A percentile compares a stretch with the other conserved stretches of the same genome.
phyloP scores from a whole-genome alignment of 2,329 filamentous ascomycete genomes.

The Monosporascus sp. region DNA sequence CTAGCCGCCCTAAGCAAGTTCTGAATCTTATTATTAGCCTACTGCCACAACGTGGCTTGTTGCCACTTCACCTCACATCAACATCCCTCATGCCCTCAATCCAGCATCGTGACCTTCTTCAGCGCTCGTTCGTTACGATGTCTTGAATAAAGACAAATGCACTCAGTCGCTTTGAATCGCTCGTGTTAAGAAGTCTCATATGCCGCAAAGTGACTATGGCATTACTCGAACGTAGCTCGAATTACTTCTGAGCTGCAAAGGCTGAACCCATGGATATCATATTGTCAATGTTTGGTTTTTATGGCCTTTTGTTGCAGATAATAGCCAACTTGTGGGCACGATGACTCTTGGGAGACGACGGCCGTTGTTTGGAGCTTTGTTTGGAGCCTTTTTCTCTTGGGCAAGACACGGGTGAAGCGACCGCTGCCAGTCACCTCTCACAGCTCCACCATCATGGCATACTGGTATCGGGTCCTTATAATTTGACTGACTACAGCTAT shows the following conservation, averaged over 20 bases:
- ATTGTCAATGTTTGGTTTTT: not conserved
- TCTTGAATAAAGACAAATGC: not conserved
- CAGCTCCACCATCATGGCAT: constrained; percentile 8
- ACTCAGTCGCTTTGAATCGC: not conserved
- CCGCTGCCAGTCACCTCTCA: constrained; percentile 11
- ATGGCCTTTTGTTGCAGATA: not conserved
- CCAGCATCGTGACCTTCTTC: not conserved
- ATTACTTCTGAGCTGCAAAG: not conserved
- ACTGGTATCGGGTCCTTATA: constrained; percentile 6
- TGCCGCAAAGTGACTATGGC: not conserved
- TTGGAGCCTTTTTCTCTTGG: constrained; percentile 10
- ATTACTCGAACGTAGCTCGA: not conserved
- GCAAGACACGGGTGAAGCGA: constrained; percentile 16
- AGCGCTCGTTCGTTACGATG: not conserved
- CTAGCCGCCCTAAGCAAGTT: no score
- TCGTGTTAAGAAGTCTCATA: no score
- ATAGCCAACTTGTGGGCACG: constrained; percentile 9
- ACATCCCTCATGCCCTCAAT: not conserved
- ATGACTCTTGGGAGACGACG: constrained; percentile 10
- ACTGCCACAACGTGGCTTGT: not conserved
- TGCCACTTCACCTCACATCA: not conserved
- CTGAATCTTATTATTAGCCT: not conserved
- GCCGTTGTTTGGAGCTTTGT: constrained; percentile 3
- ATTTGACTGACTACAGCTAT: constrained; percentile 5
- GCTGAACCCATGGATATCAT: not conserved